Evolutionary conservation across 352 stramenopile genomes (phyloP).

Genomic region (Peronospora destructor): DNA sequence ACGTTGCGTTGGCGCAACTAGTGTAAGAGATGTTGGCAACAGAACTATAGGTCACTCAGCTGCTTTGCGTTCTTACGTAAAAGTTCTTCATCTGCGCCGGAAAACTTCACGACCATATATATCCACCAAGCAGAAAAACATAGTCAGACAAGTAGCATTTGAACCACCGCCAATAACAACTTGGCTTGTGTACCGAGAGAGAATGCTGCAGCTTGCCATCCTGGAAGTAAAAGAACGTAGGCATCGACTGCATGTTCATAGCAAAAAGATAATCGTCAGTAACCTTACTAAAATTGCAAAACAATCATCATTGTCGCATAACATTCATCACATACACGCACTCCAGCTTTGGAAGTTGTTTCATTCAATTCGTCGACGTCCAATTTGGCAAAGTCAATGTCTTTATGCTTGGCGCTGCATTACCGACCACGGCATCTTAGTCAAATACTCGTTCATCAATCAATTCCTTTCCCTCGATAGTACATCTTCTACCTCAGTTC

Average conservation of each 20-base stretch:
- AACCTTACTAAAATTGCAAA: not conserved
- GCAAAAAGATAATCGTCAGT: constrained; percentile 2
- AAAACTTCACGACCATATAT: constrained; percentile 43
- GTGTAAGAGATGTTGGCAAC: not conserved
- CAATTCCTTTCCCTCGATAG: constrained; percentile 1
- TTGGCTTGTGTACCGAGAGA: constrained; percentile 46
- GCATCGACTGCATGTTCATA: constrained; percentile 59
- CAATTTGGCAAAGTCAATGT: constrained; percentile 80
- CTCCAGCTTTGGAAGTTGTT: constrained; percentile 67
- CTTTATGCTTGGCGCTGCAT: constrained; percentile 45
- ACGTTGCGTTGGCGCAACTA: not conserved
- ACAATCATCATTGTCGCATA: constrained; percentile 25
- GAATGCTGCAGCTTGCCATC: constrained; percentile 70
- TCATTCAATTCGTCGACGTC: constrained; percentile 82
- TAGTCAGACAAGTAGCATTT: constrained; percentile 7
- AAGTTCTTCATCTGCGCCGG: constrained; percentile 70
- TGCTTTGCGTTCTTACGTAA: constrained; percentile 68
- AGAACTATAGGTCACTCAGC: constrained; percentile 56
- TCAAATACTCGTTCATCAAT: not conserved
- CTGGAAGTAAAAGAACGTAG: constrained; percentile 82
- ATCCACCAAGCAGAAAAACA: constrained; percentile 3
- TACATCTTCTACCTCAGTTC: constrained; percentile 54
- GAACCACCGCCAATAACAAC: not conserved
- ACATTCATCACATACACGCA: constrained; percentile 47
- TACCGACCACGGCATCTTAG: not conserved